A percentile compares a stretch with the other conserved stretches of the same genome.
Evolutionary conservation across 2,329 filamentous ascomycete genomes (phyloP).

Genomic region (Alternaria sp.): DNA sequence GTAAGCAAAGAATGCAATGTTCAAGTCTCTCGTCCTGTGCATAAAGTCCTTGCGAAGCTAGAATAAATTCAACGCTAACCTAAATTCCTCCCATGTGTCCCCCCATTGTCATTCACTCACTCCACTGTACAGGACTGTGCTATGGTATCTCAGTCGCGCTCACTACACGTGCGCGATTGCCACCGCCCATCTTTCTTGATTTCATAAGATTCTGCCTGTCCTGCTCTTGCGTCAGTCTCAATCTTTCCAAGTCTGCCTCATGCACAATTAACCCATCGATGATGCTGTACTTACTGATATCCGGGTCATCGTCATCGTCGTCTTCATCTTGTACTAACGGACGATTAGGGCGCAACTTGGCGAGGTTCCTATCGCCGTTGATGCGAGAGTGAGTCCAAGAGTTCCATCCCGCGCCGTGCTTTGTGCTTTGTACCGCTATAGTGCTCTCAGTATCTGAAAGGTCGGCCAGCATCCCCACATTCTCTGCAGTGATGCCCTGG

Average conservation of each 20-base stretch:
- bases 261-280: slow-evolving; percentile 15
- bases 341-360: not conserved
- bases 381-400: slow-evolving; percentile 10
- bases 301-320: slow-evolving; percentile 15
- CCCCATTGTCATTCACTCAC: not conserved
- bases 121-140: not conserved
- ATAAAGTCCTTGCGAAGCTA: not conserved
- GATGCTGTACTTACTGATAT: slow-evolving; percentile 21
- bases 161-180: slow-evolving; percentile 3
- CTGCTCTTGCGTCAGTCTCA: slow-evolving; percentile 9
- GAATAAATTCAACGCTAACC: not conserved
- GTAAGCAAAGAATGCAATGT: not conserved
- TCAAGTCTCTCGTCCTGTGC: not conserved
- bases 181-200: slow-evolving; percentile 8
- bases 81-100: not conserved
- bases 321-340: not conserved
- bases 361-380: slow-evolving; percentile 11
- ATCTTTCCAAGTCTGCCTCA: not conserved
- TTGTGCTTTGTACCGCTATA: not conserved
- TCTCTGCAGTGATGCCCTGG: not conserved
- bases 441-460: not conserved
- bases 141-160: not conserved
- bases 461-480: not conserved
- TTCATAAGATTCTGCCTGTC: slow-evolving; percentile 4
- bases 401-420: not conserved